Evolutionary conservation across 768 basidiomycete genomes (phyloP).

Genomic region (Amanita molliuscula): DNA sequence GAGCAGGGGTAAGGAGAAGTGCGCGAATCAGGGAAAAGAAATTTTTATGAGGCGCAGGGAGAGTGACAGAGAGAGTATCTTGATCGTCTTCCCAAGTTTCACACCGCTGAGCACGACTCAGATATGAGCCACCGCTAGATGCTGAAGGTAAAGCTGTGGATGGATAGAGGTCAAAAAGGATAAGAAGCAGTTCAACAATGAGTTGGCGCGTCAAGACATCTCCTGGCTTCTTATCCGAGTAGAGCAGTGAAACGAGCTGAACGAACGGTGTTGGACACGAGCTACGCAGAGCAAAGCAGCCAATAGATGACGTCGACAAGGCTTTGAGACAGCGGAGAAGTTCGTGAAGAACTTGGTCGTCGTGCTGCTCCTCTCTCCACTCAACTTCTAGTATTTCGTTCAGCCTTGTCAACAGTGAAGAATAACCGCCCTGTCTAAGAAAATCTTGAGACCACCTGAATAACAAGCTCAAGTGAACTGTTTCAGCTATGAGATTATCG

Average conservation of each 20-base stretch:
- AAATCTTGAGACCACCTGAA: slow-evolving; percentile 87
- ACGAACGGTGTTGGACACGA: slow-evolving; percentile 82
- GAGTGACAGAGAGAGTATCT: slow-evolving; percentile 32
- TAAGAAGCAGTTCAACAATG: slow-evolving; percentile 79
- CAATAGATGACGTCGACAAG: slow-evolving; percentile 79
- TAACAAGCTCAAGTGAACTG: neutral
- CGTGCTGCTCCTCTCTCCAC: slow-evolving; percentile 99
- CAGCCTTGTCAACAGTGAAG: slow-evolving; percentile 68
- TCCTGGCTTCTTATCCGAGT: slow-evolving; percentile 97
- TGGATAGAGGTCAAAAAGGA: slow-evolving; percentile 86
- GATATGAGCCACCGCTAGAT: slow-evolving; percentile 15
- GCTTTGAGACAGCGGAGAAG: slow-evolving; percentile 91
- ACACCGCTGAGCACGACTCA: slow-evolving; percentile 23
- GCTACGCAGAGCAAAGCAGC: slow-evolving; percentile 84
- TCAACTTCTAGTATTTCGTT: slow-evolving; percentile 92
- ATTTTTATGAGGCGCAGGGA: slow-evolving; percentile 65
- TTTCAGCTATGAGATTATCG: neutral
- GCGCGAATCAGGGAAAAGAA: slow-evolving; percentile 68
- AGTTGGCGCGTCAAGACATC: slow-evolving; percentile 85
- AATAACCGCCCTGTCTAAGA: slow-evolving; percentile 75
- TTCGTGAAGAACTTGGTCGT: slow-evolving; percentile 89
- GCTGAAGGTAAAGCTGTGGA: slow-evolving; percentile 52
- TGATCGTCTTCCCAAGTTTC: slow-evolving; percentile 51
- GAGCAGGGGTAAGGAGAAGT: slow-evolving; percentile 46
- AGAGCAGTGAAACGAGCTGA: slow-evolving; percentile 75